Base-by-base conservation (phyloP, 2,329 filamentous ascomycete species). In the Berkeleyomyces basicola region DNA sequence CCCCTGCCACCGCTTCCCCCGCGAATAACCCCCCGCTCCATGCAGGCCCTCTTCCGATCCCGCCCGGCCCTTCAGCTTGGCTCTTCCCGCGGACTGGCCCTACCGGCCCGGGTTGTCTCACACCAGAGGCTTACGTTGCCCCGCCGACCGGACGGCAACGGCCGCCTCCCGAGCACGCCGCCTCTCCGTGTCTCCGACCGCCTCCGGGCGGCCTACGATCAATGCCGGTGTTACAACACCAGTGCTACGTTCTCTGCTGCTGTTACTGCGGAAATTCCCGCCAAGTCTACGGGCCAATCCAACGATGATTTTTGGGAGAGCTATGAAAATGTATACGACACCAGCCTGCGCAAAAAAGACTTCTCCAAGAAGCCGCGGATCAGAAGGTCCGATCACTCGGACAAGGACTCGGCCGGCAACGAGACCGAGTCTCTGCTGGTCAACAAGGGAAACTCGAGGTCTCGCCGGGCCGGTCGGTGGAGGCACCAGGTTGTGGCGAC, bases 271-370 rank as follows among this genome's bases (percentile, higher is more conserved):
- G 33, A 3, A 14, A 10, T 36, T 11, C 33, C 31, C 11, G 11
- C 53, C 36, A 6, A 57, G 9, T 10, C 16, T 16, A 16, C 3
- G 33, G 10, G 11, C 23, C 10, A 51, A 23, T 10, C 31, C 9
- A 11, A 43, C 14, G 39, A 10, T 10, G 14, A 23, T 23, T 63
- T 63, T 23, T 58, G 39, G 61, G 39, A 59, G 7, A 49, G 9
- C 44, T 63, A 55, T 42, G 55, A 59, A 39, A 59, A 63, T n/a
- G 39, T 36, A 40, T 51, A 61, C 60, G 51, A 62, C 7, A 40
- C 39, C 31, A 43, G 42, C 9, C 49, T 16, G 51, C 9, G 51
- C 14, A 16, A 10, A 14, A 53, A 3, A 36, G 31, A 10, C 31
- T 49, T 5, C 3, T 14, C 53, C 7, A 58, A 59, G 37, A 47